phyloP scores from a whole-genome alignment of 2,329 filamentous ascomycete species.

The Ustulina deusta region DNA sequence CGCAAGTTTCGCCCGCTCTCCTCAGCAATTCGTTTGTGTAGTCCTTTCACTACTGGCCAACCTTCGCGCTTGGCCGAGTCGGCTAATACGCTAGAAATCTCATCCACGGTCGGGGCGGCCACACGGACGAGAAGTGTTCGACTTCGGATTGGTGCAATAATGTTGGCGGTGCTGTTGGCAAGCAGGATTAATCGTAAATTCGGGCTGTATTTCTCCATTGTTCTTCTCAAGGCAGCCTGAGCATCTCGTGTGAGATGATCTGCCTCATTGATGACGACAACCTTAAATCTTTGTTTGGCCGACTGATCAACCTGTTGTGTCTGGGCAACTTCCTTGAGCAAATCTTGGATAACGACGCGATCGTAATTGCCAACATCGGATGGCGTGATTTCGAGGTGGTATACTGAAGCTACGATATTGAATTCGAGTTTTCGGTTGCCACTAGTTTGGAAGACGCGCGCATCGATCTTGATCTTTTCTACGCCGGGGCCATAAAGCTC shows the following conservation, averaged over 20 bases:
- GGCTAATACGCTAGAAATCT: slow-evolving; percentile 84
- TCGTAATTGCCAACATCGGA: slow-evolving; percentile 98
- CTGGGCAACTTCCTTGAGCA: slow-evolving; percentile 97
- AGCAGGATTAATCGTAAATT: slow-evolving; percentile 92
- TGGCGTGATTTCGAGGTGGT: slow-evolving; percentile 98
- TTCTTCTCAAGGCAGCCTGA: slow-evolving; percentile 91
- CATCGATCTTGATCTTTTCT: slow-evolving; percentile 99
- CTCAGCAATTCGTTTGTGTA: slow-evolving; percentile 87
- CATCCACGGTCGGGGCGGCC: slow-evolving; percentile 84
- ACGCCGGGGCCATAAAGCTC: slow-evolving; percentile 95
- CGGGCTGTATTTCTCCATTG: slow-evolving; percentile 99
- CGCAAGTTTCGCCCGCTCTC: slow-evolving; percentile 93
- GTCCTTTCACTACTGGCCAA: slow-evolving; percentile 78
- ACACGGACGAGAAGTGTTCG: slow-evolving; percentile 92
- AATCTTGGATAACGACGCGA: slow-evolving; percentile 92
- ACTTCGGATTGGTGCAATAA: slow-evolving; percentile 97
- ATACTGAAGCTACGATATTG: slow-evolving; percentile 97
- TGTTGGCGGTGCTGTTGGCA: slow-evolving; percentile 96
- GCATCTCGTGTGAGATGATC: slow-evolving; percentile 94
- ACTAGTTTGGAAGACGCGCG: slow-evolving; percentile 93
- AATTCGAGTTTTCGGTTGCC: slow-evolving; percentile 98
- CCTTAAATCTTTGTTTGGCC: slow-evolving; percentile 94
- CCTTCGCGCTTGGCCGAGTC: slow-evolving; percentile 80
- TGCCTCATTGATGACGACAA: slow-evolving; percentile 98
- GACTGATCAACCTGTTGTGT: slow-evolving; percentile 97